Base-by-base conservation (phyloP, 73 alveolate species). In the Symbiodinium natans region DNA sequence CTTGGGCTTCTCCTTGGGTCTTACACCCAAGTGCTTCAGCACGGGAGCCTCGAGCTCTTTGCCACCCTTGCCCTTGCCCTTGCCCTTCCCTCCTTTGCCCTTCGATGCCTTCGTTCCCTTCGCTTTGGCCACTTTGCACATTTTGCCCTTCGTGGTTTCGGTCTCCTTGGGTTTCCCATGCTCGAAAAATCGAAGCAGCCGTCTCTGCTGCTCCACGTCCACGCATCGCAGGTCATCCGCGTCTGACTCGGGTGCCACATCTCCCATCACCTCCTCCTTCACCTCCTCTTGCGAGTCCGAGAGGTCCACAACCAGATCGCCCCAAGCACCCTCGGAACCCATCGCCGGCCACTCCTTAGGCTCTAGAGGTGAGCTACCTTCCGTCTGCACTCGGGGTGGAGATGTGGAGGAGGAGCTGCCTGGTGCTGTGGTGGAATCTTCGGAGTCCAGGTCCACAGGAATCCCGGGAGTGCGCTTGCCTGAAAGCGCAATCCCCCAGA, bases 21-120 rank as follows among this genome's bases (percentile, higher is more conserved):
- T 90, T 90, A 90, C 97, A 90, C 97, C 97, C 97, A 90, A 90
- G 39, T 90, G 97, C 54, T 90, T 90, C 82, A 90, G 48, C 75
- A 90, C 97, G 17, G 97, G 97, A 21, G 97, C 97, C 80, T 63
- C 80, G 9, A 36, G 80, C n/a, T 33, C 36, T 11, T 42, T 38
- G 40, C 40, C 63, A 75, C 89, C 48, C 80, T 90, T 90, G n/a
- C 97, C 97, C 43, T 87, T 87, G 40, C 97, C 97, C 27, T 90
- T 90, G 80, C 97, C 97, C 56, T 90, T 90, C 38, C 56, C 87
- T 87, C n/a, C n/a, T 90, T 90, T 29, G 89, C 39, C 80, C 43
- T 63, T 59, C 74, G 33, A 52, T 21, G 82, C 25, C 59, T 40
- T 31, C 63, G 23, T 17, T 48, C 63, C 63, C 63, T 48, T 17